Evolutionary conservation across 176 grass and related monocot species (phyloP).

Genomic region (Pharus latifolius): DNA sequence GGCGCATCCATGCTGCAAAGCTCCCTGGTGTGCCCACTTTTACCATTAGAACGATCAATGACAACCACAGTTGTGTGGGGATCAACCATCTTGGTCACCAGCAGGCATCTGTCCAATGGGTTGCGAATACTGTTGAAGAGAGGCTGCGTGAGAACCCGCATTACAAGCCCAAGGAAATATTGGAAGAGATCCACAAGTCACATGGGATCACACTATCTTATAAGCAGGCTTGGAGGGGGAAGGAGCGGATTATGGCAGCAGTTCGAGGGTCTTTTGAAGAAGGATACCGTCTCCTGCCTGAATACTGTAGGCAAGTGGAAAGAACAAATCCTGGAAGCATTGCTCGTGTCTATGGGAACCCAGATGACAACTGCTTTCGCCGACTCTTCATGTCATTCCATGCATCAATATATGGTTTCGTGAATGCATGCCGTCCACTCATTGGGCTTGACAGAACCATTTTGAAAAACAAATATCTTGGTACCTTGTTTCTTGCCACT

Average conservation of each 20-base stretch:
- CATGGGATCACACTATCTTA: constrained; percentile 96
- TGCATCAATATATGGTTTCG: constrained; percentile 92
- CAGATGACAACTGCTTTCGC: constrained; percentile 68
- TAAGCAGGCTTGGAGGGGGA: constrained; percentile 99
- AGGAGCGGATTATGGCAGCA: constrained; percentile 87
- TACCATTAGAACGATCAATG: constrained; percentile 87
- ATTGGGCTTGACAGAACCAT: constrained; percentile 82
- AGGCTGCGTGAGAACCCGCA: constrained; percentile 87
- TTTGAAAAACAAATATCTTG: constrained; percentile 95
- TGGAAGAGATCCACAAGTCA: constrained; percentile 94
- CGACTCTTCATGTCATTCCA: constrained; percentile 88
- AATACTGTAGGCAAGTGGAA: constrained; percentile 80
- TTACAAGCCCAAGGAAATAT: constrained; percentile 95
- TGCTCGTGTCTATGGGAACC: constrained; percentile 66
- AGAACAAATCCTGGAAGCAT: constrained; percentile 88
- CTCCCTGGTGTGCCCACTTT: constrained; percentile 81
- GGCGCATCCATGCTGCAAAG: constrained; percentile 90
- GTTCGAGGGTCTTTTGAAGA: constrained; percentile 95
- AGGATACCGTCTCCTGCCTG: constrained; percentile 79
- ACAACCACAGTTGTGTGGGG: constrained; percentile 64
- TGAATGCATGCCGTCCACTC: constrained; percentile 84
- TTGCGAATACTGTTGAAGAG: constrained; percentile 81
- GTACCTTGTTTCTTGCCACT: constrained; percentile 83
- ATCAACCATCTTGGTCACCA: constrained; percentile 95
- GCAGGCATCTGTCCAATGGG: constrained; percentile 97